Evolutionary conservation across 495 filamentous ascomycete genomes (phyloP), one percentile per base, ranked within the genome.

Genomic region (Podospora sp.): DNA sequence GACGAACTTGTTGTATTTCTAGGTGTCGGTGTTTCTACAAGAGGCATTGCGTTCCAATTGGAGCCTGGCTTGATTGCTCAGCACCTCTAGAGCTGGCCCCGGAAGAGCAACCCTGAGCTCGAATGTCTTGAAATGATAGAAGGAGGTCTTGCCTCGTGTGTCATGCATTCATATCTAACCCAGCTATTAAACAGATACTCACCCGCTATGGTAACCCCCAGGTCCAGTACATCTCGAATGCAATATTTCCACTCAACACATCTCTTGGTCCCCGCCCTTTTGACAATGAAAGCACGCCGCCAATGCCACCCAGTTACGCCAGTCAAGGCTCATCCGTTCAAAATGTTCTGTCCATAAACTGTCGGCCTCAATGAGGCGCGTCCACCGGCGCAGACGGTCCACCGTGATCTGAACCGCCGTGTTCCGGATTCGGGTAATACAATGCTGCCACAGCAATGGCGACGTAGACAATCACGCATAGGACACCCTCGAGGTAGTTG

Each of bases 401-500:
- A 1, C 25, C 63, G 24, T 26, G 9, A 0, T 33, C 62, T 11
- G 40, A 46, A 4, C 33, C 65, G 0, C 40, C 40, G 18, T 29
- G 21, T 26, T 75, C 72, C 2, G 84, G 83, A 69, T 85, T 85
- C 18, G 89, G 89, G 70, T 86, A 90, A 73, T 85, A 89, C 69
- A 79, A 86, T 1, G 88, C 87, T 7, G 82, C 83, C 0, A 89
- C 85, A 16, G 84, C 87, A 67, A 91, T 87, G 56, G 87, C 83
- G 40, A 89, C 69, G 69, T 91, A 91, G 12, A 90, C 83, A 24
- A 90, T 78, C 7, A 96, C 86, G 72, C 91, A 94, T 25, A 94
- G 79, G 25, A 86, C 83, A 4, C 92, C 92, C 77, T 95, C 91
- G 11, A 95, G 80, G 67, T 92, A 95, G 69, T 93, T 93, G 29